Conservation (phyloP, 139 green algal species). For the Gonium pectorale region DNA sequence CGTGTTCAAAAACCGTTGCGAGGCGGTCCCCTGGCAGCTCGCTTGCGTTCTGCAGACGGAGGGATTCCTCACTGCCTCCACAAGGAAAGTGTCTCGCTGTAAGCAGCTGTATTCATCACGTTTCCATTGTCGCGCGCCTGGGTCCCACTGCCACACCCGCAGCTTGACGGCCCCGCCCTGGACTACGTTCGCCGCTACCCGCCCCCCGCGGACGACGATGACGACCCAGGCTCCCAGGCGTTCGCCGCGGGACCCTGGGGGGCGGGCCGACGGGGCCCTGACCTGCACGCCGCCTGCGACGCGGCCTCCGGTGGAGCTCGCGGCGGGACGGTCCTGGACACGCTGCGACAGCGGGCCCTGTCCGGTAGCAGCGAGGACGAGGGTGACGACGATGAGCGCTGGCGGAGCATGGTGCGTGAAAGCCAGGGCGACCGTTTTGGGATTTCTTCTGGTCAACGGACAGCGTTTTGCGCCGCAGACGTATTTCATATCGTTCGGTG, state of each 20-base stretch:
- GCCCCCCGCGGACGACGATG: not conserved
- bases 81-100: no score
- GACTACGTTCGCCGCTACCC: slow-evolving; percentile 21
- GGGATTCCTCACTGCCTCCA: no score
- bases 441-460: no score
- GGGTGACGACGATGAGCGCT: not conserved
- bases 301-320: not conserved
- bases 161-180: not conserved
- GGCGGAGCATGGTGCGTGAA: not conserved
- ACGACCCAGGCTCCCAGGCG: not conserved
- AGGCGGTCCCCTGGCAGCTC: no score
- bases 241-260: not conserved
- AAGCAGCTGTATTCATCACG: not conserved
- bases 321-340: not conserved
- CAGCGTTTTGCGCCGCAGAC: no score
- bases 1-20: no score
- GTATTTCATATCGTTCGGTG: no score
- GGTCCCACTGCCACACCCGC: not conserved
- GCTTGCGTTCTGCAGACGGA: no score
- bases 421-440: no score
- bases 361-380: not conserved
- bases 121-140: not conserved
- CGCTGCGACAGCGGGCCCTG: slow-evolving; percentile 6
- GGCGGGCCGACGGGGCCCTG: not conserved
- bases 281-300: not conserved